Evolutionary conservation across 352 stramenopile species (phyloP).

Genomic region (Globisporangium acanthophoron): DNA sequence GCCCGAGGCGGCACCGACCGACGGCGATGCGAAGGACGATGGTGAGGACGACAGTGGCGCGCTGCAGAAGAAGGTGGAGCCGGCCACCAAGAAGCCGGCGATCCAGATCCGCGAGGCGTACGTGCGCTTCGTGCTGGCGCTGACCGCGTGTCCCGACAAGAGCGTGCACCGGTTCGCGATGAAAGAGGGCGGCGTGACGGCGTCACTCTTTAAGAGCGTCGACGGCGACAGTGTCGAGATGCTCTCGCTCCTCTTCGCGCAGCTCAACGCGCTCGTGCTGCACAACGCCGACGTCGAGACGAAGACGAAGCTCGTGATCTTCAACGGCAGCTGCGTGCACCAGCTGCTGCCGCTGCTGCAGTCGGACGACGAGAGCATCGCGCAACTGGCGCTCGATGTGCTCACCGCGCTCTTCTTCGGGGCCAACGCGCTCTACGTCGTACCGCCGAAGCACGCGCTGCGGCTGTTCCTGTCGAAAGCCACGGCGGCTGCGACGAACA

Average conservation of each 20-base stretch:
- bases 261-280: conserved; percentile 47
- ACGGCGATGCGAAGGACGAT: neutral
- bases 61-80: neutral
- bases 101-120: conserved; percentile 71
- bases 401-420: conserved; percentile 61
- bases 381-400: conserved; percentile 28
- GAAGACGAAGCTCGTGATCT: conserved; percentile 56
- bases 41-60: neutral
- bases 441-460: conserved; percentile 35
- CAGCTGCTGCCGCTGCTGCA: conserved; percentile 69
- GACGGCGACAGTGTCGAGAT: conserved; percentile 62
- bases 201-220: conserved; percentile 72
- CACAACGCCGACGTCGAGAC: conserved; percentile 40
- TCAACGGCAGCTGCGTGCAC: conserved; percentile 55
- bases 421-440: conserved; percentile 42
- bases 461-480: conserved; percentile 43
- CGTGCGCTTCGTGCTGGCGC: conserved; percentile 50
- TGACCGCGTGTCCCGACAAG: conserved; percentile 58
- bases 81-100: conserved; percentile 6
- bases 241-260: conserved; percentile 37
- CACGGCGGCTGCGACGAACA: neutral
- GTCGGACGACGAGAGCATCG: conserved; percentile 37
- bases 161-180: conserved; percentile 77
- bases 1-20: conserved; percentile 6
- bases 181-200: conserved; percentile 60